phyloP scores from a whole-genome alignment of 768 basidiomycete genomes.

The Suillus occidentalis region DNA sequence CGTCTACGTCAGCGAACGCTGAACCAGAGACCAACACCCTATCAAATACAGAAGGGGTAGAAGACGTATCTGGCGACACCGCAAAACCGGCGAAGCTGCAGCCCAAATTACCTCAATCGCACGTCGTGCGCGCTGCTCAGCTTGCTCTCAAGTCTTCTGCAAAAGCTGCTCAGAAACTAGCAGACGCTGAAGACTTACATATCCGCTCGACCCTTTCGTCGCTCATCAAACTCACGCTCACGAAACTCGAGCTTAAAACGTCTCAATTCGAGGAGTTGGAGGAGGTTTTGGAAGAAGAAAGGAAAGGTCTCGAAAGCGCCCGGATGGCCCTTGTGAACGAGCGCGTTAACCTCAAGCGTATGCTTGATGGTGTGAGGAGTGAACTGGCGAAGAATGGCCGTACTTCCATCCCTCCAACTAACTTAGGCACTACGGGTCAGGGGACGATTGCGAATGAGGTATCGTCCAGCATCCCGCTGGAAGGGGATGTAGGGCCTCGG shows the following conservation, averaged over 20 bases:
- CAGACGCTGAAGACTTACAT: slow-evolving; percentile 77
- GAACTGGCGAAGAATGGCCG: slow-evolving; percentile 63
- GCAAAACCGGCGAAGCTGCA: slow-evolving; percentile 32
- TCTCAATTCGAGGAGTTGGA: slow-evolving; percentile 93
- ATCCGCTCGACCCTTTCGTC: slow-evolving; percentile 78
- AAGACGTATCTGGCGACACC: slow-evolving; percentile 38
- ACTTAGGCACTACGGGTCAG: slow-evolving; percentile 59
- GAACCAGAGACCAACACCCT: slow-evolving; percentile 17
- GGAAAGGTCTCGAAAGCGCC: slow-evolving; percentile 79
- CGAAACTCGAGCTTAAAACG: slow-evolving; percentile 94
- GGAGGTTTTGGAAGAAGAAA: slow-evolving; percentile 87
- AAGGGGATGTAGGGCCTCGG: slow-evolving; percentile 56
- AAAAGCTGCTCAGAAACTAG: slow-evolving; percentile 77
- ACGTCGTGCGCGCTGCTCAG: slow-evolving; percentile 78
- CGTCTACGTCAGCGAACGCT: slow-evolving; percentile 8
- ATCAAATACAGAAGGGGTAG: slow-evolving; percentile 38
- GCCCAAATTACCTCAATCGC: slow-evolving; percentile 61
- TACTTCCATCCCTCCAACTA: slow-evolving; percentile 36
- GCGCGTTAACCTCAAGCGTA: slow-evolving; percentile 66
- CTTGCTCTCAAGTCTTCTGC: slow-evolving; percentile 90
- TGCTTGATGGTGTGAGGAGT: slow-evolving; percentile 63
- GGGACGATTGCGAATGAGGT: slow-evolving; percentile 60
- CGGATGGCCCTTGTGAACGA: slow-evolving; percentile 80
- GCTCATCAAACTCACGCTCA: slow-evolving; percentile 81
- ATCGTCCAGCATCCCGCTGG: slow-evolving; percentile 40